phyloP scores from a whole-genome alignment of 192 early-diverging fungal species.

The Rhizoclosmatium sp. region DNA sequence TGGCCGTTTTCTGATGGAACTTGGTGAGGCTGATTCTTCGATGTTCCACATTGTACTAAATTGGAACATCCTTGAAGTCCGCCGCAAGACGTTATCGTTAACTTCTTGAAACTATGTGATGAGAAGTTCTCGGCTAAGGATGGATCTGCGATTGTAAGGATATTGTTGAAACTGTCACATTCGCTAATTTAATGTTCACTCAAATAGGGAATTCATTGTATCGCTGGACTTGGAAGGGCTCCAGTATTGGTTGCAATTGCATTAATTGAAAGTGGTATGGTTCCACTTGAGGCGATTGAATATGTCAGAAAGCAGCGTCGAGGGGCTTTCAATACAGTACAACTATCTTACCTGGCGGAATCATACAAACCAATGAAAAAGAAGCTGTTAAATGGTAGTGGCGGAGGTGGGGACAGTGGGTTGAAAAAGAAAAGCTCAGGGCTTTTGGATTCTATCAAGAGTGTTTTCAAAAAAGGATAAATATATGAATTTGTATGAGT shows the following conservation, averaged over 20 bases:
- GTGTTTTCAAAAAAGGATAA: conserved; percentile 17
- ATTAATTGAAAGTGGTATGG: conserved; percentile 82
- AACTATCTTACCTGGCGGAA: conserved; percentile 68
- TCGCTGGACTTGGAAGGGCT: conserved; percentile 93
- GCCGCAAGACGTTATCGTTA: conserved; percentile 44
- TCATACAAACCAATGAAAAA: conserved; percentile 55
- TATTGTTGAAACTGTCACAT: background rate
- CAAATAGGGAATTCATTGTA: conserved; percentile 80
- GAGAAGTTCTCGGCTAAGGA: conserved; percentile 52
- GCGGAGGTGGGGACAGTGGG: background rate
- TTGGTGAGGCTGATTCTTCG: conserved; percentile 56
- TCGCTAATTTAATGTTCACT: conserved; percentile 5
- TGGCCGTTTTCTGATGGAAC: conserved; percentile 90
- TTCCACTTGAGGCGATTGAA: conserved; percentile 75
- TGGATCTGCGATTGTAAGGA: conserved; percentile 34
- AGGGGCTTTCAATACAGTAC: conserved; percentile 79
- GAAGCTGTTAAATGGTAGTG: conserved; percentile 1
- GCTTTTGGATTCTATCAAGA: conserved; percentile 11
- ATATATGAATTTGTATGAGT: background rate
- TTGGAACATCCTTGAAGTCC: conserved; percentile 18
- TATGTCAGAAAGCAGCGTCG: conserved; percentile 75
- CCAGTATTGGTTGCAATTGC: conserved; percentile 90
- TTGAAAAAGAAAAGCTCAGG: conserved; percentile 20
- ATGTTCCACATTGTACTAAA: conserved; percentile 16
- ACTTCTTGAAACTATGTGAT: conserved; percentile 73